Evolutionary conservation across 2,329 filamentous ascomycete genomes (phyloP).

Genomic region (Sporothrix brasiliensis): DNA sequence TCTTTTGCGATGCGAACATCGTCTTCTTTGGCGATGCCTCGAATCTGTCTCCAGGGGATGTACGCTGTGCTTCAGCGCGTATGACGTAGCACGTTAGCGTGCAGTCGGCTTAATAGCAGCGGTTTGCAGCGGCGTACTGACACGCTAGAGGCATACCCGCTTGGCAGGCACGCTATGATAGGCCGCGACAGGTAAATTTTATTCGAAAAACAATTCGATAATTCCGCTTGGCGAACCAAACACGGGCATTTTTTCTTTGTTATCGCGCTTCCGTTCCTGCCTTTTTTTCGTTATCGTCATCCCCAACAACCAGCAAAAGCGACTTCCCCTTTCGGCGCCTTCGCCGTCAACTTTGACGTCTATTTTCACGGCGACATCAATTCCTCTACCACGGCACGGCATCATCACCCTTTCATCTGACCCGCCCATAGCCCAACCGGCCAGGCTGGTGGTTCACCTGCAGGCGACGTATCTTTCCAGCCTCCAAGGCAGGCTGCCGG

Average conservation of each 20-base stretch:
- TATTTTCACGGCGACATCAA: neutral
- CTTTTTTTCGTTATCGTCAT: slow-evolving; percentile 7
- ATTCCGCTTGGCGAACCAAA: neutral
- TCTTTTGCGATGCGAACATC: neutral
- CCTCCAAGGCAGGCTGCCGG: slow-evolving; percentile 19
- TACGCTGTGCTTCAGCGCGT: neutral
- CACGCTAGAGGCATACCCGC: neutral
- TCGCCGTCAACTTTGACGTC: neutral
- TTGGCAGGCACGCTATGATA: slow-evolving; percentile 16
- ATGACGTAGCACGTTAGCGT: slow-evolving; percentile 19
- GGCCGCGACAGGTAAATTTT: neutral
- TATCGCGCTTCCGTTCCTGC: slow-evolving; percentile 14
- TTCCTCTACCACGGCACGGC: neutral
- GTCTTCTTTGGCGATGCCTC: neutral
- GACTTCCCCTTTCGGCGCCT: slow-evolving; percentile 1
- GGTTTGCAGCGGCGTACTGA: slow-evolving; percentile 18
- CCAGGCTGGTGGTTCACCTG: neutral
- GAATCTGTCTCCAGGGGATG: neutral
- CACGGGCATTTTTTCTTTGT: neutral
- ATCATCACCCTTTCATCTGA: neutral
- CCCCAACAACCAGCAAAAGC: slow-evolving; percentile 14
- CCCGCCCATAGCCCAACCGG: neutral
- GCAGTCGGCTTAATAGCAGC: slow-evolving; percentile 12
- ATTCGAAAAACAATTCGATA: slow-evolving; percentile 3
- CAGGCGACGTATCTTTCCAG: neutral